Evolutionary conservation across 768 basidiomycete species (phyloP).

Genomic region (Suillus subluteus): DNA sequence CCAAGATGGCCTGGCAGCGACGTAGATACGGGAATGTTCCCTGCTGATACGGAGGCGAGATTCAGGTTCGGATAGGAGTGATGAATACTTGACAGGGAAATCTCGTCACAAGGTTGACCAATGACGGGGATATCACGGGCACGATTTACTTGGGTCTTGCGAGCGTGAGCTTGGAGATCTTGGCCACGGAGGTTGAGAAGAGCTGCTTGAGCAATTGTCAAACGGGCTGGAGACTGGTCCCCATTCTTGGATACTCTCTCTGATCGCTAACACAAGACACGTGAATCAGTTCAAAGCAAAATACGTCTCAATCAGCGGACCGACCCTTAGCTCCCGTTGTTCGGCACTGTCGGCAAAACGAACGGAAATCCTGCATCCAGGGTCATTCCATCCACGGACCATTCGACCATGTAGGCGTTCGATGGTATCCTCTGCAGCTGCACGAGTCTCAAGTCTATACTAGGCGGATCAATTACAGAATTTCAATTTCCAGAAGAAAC

Average conservation of each 20-base stretch:
- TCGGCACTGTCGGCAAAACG: conserved; percentile 80
- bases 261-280: conserved; percentile 47
- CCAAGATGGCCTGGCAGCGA: conserved; percentile 28
- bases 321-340: conserved; percentile 74
- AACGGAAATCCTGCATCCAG: conserved; percentile 77
- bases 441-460: conserved; percentile 67
- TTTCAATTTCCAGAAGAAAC: conserved; percentile 19
- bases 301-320: conserved; percentile 28
- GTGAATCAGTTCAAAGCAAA: conserved; percentile 10
- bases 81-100: conserved; percentile 7
- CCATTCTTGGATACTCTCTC: conserved; percentile 65
- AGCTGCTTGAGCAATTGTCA: conserved; percentile 81
- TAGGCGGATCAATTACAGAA: background rate
- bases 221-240: conserved; percentile 61
- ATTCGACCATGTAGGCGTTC: conserved; percentile 79
- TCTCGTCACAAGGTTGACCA: conserved; percentile 7
- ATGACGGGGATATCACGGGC: conserved; percentile 17
- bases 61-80: conserved; percentile 11
- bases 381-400: conserved; percentile 79
- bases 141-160: conserved; percentile 14
- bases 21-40: conserved; percentile 19
- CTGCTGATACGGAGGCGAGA: conserved; percentile 3
- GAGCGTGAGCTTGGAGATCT: conserved; percentile 40
- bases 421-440: conserved; percentile 76
- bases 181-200: conserved; percentile 76